Percentiles rank a stretch among this genome's conserved stretches.
These are phyloP conservation scores for Malus domestica DNA, from an alignment of 306 rosid species.

Conservation along the genomic window DNA sequence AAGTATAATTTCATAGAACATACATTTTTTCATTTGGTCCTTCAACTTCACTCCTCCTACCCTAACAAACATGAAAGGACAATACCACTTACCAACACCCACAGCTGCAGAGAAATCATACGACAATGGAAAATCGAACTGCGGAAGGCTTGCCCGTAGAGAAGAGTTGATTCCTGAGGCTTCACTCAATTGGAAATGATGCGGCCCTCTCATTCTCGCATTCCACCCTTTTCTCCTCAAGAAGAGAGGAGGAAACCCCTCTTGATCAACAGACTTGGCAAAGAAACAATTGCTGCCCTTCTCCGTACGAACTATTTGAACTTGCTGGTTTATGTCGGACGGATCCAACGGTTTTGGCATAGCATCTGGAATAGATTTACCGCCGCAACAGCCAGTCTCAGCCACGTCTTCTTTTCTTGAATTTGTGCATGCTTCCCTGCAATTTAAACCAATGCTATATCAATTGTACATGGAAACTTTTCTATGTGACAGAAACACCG, in stretches of 20 bases:
- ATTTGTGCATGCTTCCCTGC: constrained; percentile 21
- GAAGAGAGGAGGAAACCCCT: constrained; percentile 35
- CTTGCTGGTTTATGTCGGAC: constrained; percentile 16
- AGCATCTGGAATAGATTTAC: neutral
- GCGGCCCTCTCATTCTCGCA: constrained; percentile 17
- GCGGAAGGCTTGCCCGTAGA: constrained; percentile 34
- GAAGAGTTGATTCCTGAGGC: constrained; percentile 41
- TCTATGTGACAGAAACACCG: neutral
- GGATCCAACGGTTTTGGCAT: constrained; percentile 28
- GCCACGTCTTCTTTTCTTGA: constrained; percentile 26
- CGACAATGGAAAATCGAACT: constrained; percentile 20
- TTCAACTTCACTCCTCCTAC: constrained; percentile 46
- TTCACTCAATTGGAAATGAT: constrained; percentile 26
- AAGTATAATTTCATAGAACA: constrained; percentile 52
- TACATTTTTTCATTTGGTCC: constrained; percentile 36
- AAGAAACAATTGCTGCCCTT: constrained; percentile 34
- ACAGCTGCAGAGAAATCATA: constrained; percentile 16
- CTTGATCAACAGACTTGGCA: constrained; percentile 32
- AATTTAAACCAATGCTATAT: neutral
- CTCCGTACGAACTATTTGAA: constrained; percentile 30
- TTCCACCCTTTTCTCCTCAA: constrained; percentile 41
- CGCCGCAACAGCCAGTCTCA: constrained; percentile 1
- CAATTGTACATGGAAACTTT: neutral
- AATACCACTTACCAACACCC: constrained; percentile 67
- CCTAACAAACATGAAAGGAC: constrained; percentile 57